phyloP scores from a whole-genome alignment of 306 rosid species.

The Rosa multiflora region DNA sequence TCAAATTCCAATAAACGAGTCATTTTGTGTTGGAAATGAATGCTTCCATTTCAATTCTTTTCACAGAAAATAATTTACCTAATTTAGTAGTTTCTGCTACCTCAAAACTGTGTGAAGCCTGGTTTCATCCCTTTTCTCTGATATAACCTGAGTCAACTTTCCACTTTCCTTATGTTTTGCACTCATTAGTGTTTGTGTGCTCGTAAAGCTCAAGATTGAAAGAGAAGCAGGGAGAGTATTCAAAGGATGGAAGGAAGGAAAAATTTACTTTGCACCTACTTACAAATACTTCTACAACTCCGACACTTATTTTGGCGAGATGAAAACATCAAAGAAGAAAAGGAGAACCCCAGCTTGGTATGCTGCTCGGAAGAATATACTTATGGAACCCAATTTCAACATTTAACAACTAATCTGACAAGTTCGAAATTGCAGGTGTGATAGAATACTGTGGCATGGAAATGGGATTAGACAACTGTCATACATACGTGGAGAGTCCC shows the following conservation, averaged over 20 bases:
- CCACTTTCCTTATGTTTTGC: not conserved
- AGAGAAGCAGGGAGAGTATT: constrained; percentile 91
- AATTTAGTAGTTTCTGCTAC: not conserved
- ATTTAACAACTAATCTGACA: constrained; percentile 21
- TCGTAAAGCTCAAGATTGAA: constrained; percentile 73
- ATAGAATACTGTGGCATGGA: constrained; percentile 91
- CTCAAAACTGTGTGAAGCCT: not conserved
- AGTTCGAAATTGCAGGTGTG: constrained; percentile 66
- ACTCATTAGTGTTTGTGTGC: constrained; percentile 15
- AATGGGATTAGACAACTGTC: constrained; percentile 64
- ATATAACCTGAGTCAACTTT: not conserved
- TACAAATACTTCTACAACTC: constrained; percentile 90
- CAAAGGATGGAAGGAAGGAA: constrained; percentile 89
- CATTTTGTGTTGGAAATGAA: not conserved
- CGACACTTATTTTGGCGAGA: constrained; percentile 70
- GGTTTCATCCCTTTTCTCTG: not conserved
- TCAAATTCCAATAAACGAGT: not conserved
- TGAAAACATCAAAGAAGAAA: constrained; percentile 67
- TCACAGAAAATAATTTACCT: not conserved
- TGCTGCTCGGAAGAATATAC: constrained; percentile 19
- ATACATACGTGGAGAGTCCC: constrained; percentile 66
- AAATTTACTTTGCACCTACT: constrained; percentile 90
- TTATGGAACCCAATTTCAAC: not conserved
- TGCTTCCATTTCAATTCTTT: not conserved
- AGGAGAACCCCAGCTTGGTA: constrained; percentile 99